Conservation (phyloP, 2,329 filamentous ascomycete genomes). For the Fonsecaea pedrosoi region DNA sequence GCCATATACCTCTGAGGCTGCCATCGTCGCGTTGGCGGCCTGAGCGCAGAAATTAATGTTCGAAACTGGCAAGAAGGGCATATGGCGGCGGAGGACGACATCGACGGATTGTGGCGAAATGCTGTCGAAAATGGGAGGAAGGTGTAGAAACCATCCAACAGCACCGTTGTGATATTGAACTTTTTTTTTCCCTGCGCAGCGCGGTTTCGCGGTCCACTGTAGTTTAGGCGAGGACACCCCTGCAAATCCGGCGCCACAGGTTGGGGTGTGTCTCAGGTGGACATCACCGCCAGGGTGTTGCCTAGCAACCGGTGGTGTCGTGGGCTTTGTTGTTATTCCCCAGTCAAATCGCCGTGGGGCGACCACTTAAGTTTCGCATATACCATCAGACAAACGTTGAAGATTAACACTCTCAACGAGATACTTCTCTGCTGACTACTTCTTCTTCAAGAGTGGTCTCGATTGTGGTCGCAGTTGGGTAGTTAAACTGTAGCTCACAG, state of each 20-base stretch:
- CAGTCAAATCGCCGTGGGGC: slow-evolving; percentile 8
- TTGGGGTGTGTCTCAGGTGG: slow-evolving; percentile 10
- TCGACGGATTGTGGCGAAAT: slow-evolving; percentile 9
- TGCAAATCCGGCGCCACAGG: background rate
- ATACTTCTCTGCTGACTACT: slow-evolving; percentile 18
- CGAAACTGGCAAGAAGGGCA: slow-evolving; percentile 39
- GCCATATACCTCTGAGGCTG: slow-evolving; percentile 50
- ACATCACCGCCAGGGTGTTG: slow-evolving; percentile 1
- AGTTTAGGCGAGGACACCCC: background rate
- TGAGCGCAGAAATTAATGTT: slow-evolving; percentile 26
- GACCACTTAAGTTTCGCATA: slow-evolving; percentile 16
- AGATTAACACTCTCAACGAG: slow-evolving; percentile 16
- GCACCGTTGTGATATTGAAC: background rate
- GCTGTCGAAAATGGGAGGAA: background rate
- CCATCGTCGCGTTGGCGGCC: slow-evolving; percentile 41
- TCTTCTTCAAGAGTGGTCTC: slow-evolving; percentile 23
- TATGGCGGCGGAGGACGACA: slow-evolving; percentile 32
- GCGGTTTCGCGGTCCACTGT: slow-evolving; percentile 15
- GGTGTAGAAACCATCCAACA: background rate
- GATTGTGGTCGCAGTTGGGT: slow-evolving; percentile 26
- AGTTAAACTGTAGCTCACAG: slow-evolving; percentile 19
- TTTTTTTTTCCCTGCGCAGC: slow-evolving; percentile 15
- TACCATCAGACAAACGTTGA: slow-evolving; percentile 2
- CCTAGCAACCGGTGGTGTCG: slow-evolving; percentile 7
- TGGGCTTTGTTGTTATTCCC: slow-evolving; percentile 15